Conservation (phyloP, 305 asterid species). For the Solanum hybrid region DNA sequence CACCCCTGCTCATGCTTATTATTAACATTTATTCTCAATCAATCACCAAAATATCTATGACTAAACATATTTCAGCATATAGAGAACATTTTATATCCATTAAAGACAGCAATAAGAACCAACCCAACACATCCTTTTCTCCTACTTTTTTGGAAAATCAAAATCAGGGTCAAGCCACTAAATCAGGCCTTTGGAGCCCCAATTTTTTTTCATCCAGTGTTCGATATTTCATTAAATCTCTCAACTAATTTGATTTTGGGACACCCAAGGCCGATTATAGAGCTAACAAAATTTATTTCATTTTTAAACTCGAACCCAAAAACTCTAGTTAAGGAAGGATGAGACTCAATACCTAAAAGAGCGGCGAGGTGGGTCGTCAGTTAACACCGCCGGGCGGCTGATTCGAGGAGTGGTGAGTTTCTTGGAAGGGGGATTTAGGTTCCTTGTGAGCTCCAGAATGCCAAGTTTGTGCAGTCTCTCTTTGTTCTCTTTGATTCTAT, state of each 20-base stretch:
- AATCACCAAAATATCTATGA: not conserved
- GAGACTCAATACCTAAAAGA: constrained; percentile 39
- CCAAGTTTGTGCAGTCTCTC: constrained; percentile 62
- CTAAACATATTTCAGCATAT: not conserved
- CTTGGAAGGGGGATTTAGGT: constrained; percentile 16
- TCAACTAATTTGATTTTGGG: not conserved
- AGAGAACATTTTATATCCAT: not conserved
- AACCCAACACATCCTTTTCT: no score
- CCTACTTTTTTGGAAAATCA: no score
- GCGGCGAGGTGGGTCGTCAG: constrained; percentile 39
- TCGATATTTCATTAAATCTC: not conserved
- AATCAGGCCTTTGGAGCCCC: not conserved
- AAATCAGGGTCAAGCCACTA: not conserved
- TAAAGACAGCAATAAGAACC: not conserved
- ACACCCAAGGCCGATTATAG: not conserved
- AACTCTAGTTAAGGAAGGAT: not conserved
- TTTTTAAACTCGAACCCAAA: not conserved
- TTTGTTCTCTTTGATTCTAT: constrained; percentile 51
- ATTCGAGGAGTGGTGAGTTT: constrained; percentile 3
- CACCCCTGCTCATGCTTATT: no score
- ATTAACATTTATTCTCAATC: not conserved
- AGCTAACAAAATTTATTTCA: not conserved
- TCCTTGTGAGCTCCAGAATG: constrained; percentile 36
- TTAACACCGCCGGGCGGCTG: constrained; percentile 8
- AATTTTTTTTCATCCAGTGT: not conserved